Evolutionary conservation across 495 filamentous ascomycete species (phyloP).

Genomic region (Neurospora intermedia): DNA sequence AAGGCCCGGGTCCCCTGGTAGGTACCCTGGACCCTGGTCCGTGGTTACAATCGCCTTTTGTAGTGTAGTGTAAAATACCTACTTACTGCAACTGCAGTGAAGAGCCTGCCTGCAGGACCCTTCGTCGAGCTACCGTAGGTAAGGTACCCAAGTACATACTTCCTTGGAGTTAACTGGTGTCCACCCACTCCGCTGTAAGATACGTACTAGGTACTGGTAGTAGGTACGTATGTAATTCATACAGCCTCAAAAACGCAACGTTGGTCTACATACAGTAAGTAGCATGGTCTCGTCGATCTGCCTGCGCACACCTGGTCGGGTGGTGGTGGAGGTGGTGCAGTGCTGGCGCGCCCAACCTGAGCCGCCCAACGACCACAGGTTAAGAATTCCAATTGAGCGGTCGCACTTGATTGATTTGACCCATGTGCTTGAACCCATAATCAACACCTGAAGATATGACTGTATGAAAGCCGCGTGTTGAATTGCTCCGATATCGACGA

Average conservation of each 20-base stretch:
- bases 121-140: background rate
- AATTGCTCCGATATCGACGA: background rate
- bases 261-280: background rate
- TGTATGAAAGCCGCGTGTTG: background rate
- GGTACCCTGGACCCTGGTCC: background rate
- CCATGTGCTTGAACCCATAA: background rate
- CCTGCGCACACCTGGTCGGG: background rate
- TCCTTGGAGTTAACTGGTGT: background rate
- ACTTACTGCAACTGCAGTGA: background rate
- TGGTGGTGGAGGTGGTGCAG: background rate
- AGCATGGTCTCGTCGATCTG: background rate
- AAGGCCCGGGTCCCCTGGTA: background rate
- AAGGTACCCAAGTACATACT: background rate
- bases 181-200: background rate
- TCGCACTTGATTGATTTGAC: background rate
- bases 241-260: background rate
- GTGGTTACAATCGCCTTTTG: background rate
- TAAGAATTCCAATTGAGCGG: background rate
- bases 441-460: background rate
- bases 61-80: background rate
- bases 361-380: background rate
- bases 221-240: background rate
- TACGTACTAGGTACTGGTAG: background rate
- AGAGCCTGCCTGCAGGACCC: background rate
- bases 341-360: background rate